Conservation (phyloP, 441 rosid species). For the Codiaeum variegatum region DNA sequence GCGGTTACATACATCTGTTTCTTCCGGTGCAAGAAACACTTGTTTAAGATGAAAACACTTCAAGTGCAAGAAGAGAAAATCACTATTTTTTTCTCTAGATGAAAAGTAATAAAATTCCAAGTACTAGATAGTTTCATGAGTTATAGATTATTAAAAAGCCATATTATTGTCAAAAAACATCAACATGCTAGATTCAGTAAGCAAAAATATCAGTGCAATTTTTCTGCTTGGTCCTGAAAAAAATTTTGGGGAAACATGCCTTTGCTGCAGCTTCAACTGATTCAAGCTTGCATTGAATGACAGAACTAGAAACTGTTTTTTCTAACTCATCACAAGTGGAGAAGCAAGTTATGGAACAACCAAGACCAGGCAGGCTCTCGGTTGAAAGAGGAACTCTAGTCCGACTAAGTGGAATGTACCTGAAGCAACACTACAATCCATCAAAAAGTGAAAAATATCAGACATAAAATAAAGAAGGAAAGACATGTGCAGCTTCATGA, state of each 20-base stretch:
- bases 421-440: slow-evolving; percentile 33
- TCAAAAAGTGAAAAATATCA: slow-evolving; percentile 13
- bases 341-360: slow-evolving; percentile 56
- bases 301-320: slow-evolving; percentile 54
- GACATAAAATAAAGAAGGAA: background rate
- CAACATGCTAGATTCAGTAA: background rate
- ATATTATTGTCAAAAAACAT: background rate
- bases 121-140: background rate
- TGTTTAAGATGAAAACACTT: background rate
- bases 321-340: slow-evolving; percentile 49
- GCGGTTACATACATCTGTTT: too few relatives aligned
- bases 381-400: slow-evolving; percentile 35
- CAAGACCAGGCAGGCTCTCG: slow-evolving; percentile 33
- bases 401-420: slow-evolving; percentile 78
- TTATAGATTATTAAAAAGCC: background rate
- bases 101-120: background rate
- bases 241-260: slow-evolving; percentile 34
- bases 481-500: background rate
- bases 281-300: slow-evolving; percentile 59
- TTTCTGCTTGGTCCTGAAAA: slow-evolving; percentile 4
- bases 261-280: slow-evolving; percentile 73
- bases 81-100: too few relatives aligned
- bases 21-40: too few relatives aligned
- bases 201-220: background rate
- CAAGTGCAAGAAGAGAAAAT: background rate